These are phyloP conservation scores for Lindgomyces ingoldianus DNA, from an alignment of 495 filamentous ascomycete species.

Conservation along the genomic window DNA sequence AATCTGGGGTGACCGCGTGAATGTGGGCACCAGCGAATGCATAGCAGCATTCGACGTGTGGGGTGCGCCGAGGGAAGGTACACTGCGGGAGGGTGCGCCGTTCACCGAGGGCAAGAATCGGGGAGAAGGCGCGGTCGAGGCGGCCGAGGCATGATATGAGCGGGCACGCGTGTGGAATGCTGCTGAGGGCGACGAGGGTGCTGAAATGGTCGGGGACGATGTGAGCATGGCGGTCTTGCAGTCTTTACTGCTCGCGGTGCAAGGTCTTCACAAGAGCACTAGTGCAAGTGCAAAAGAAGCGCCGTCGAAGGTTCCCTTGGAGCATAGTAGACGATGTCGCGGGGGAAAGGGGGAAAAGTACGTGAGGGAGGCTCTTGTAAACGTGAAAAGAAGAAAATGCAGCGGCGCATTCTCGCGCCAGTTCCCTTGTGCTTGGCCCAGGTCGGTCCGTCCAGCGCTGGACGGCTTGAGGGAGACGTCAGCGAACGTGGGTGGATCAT, in stretches of 20 bases:
- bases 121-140: conserved; percentile 22
- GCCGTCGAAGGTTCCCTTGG: not conserved
- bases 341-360: not conserved
- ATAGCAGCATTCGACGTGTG: not conserved
- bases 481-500: conserved; percentile 9
- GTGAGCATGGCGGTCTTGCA: conserved; percentile 21
- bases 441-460: too few relatives aligned
- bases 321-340: not conserved
- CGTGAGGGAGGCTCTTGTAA: not conserved
- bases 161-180: conserved; percentile 32
- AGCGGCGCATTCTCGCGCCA: not conserved
- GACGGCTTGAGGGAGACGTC: too few relatives aligned
- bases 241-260: not conserved
- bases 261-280: not conserved
- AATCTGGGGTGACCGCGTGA: conserved; percentile 28
- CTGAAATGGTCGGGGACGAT: conserved; percentile 35
- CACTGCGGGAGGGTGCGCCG: conserved; percentile 17
- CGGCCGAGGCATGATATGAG: conserved; percentile 31
- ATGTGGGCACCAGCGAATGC: conserved; percentile 17
- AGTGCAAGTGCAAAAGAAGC: not conserved
- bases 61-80: not conserved
- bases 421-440: not conserved
- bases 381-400: not conserved
- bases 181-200: conserved; percentile 33
- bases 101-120: conserved; percentile 23